A percentile compares a stretch with the other conserved stretches of the same genome.
phyloP scores from a whole-genome alignment of 2,329 filamentous ascomycete genomes.

The Fusarium sp. region DNA sequence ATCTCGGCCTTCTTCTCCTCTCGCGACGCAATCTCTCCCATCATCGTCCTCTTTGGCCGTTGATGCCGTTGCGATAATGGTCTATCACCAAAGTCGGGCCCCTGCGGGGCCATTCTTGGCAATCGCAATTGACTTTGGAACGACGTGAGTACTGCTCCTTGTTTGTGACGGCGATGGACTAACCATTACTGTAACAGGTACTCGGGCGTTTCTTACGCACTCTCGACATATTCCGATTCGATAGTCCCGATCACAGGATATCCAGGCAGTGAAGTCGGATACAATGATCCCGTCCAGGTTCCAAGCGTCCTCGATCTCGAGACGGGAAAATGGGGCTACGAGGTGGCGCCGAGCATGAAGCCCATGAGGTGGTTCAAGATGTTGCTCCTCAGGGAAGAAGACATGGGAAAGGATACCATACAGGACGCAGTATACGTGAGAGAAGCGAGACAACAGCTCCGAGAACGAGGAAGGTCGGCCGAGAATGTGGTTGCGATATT shows the following conservation, averaged over 20 bases:
- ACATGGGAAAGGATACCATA: background rate
- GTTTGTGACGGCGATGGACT: background rate
- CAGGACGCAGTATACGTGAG: background rate
- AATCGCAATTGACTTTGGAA: background rate
- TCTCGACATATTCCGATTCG: background rate
- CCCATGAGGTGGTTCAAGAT: slow-evolving; percentile 23
- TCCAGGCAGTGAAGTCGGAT: background rate
- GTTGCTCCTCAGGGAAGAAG: slow-evolving; percentile 5
- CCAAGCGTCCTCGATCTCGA: background rate
- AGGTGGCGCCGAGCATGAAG: slow-evolving; percentile 7
- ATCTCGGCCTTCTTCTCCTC: background rate
- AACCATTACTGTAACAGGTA: background rate
- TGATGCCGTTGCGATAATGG: background rate
- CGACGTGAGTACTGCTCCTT: background rate
- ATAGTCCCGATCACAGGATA: background rate
- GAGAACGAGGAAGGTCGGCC: background rate
- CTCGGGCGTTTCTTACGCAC: background rate
- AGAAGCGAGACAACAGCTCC: background rate
- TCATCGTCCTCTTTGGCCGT: background rate
- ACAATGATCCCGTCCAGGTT: background rate
- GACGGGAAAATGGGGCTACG: slow-evolving; percentile 13
- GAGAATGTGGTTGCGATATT: background rate
- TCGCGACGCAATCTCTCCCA: background rate
- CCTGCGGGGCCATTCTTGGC: background rate
- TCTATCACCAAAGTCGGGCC: background rate